Base-by-base conservation (phyloP, 2,329 filamentous ascomycete genomes). In the Ascochyta clinopodiicola region DNA sequence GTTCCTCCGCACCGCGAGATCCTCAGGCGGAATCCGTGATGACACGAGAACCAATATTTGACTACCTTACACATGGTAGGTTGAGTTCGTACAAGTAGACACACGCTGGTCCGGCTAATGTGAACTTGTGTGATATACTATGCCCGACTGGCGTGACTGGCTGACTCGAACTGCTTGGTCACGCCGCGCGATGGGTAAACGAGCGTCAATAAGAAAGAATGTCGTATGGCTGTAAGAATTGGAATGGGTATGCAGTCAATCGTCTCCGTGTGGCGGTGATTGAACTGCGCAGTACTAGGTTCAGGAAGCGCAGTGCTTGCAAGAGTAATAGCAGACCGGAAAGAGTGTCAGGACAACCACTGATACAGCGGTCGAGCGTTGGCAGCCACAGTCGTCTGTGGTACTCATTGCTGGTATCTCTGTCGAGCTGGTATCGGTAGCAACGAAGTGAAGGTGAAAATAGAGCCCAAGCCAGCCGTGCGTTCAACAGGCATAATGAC, bases 21-120 rank as follows among this genome's bases (percentile, higher is more conserved):
- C 17, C 66, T 62, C 27, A 71, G 59, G 19, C 51, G 48, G 48
- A 68, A 37, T 8, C 54, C 55, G 57, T 78, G 76, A 0, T 61
- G 56, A 61, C 77, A 78, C 8, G 55, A 50, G 49, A 75, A 77
- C 5, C 38, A 52, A 39, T 73, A 69, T 9, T 57, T 61, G 12
- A 71, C 57, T 24, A 70, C 63, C 38, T 75, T 77, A 68, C 77
- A 78, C 77, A 78, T 78, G 21, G 10, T 17, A 15, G 32, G 3
- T 3, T 13, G 25, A 39, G 44, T 17, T 22, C 15, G 6, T 17
- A 6, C n/a, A 19, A 17, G 17, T 4, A 13, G 3, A n/a, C 21
- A 3, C 4, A 10, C 15, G 15, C 9, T 9, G 27, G 8, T 5
- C 29, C 2, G 12, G 17, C 5, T 34, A 15, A 1, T 24, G 25